Conservation (phyloP, 768 basidiomycete genomes). For the Leccinum rimulosum region DNA sequence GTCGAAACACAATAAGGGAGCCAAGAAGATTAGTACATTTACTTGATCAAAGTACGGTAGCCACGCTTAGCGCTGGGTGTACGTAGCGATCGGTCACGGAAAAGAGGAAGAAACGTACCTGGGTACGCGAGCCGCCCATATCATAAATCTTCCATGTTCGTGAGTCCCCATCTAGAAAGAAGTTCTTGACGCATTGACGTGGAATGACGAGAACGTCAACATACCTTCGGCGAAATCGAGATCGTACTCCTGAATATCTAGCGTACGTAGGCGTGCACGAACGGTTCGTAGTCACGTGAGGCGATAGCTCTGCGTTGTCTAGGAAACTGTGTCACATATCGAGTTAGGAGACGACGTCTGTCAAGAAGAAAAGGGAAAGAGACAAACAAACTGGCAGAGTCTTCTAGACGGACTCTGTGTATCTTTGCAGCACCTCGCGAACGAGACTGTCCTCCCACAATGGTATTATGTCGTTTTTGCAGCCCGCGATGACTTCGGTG, state of each 20-base stretch:
- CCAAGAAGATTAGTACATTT: conserved; percentile 77
- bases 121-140: conserved; percentile 71
- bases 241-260: conserved; percentile 68
- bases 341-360: not conserved
- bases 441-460: conserved; percentile 63
- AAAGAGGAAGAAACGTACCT: conserved; percentile 37
- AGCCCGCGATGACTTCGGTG: conserved; percentile 53
- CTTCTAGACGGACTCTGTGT: conserved; percentile 49
- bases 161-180: conserved; percentile 31
- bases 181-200: not conserved
- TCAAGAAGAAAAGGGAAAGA: not conserved
- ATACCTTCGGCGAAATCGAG: conserved; percentile 39
- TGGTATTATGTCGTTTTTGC: conserved; percentile 60
- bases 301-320: conserved; percentile 64
- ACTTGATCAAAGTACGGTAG: conserved; percentile 78
- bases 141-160: conserved; percentile 75
- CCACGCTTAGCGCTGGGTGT: conserved; percentile 67
- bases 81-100: not conserved
- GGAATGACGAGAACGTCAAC: not conserved
- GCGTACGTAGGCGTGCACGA: conserved; percentile 64
- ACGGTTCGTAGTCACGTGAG: conserved; percentile 56
- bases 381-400: conserved; percentile 66
- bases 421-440: conserved; percentile 44
- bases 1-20: conserved; percentile 79
- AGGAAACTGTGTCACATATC: conserved; percentile 50